Conservation (phyloP, 805 yeast genomes). For the Wickerhamiella shivajii region DNA sequence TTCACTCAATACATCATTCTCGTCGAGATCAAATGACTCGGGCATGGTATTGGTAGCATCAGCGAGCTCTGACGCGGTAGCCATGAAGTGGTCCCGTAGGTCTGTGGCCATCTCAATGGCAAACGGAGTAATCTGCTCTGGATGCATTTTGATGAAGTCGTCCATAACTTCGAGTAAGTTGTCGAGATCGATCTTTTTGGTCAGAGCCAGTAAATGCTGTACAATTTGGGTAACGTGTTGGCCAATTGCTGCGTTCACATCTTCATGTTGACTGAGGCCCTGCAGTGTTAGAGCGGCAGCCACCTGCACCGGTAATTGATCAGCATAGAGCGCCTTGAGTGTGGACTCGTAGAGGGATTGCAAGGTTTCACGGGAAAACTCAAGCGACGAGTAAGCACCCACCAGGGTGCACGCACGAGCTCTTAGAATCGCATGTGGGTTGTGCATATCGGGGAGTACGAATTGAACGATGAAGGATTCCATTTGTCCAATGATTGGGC, state of each 20-base stretch:
- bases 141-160: slow-evolving; percentile 80
- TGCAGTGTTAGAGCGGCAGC: slow-evolving; percentile 80
- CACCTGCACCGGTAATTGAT: slow-evolving; percentile 57
- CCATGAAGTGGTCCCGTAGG: slow-evolving; percentile 55
- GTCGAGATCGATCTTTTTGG: slow-evolving; percentile 76
- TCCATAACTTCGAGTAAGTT: slow-evolving; percentile 83
- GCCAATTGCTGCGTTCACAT: slow-evolving; percentile 55
- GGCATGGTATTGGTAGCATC: slow-evolving; percentile 34
- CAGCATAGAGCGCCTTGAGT: slow-evolving; percentile 32
- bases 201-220: slow-evolving; percentile 58
- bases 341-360: slow-evolving; percentile 33
- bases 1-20: slow-evolving; percentile 4
- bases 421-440: slow-evolving; percentile 48
- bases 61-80: slow-evolving; percentile 50
- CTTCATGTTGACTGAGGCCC: slow-evolving; percentile 49
- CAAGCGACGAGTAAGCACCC: slow-evolving; percentile 48
- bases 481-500: slow-evolving; percentile 48
- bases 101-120: slow-evolving; percentile 50
- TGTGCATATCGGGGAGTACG: slow-evolving; percentile 58
- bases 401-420: slow-evolving; percentile 38
- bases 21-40: slow-evolving; percentile 21
- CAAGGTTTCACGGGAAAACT: slow-evolving; percentile 50
- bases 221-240: slow-evolving; percentile 63
- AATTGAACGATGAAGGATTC: slow-evolving; percentile 48
- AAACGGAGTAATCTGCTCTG: slow-evolving; percentile 83